Evolutionary conservation across 208 protist species (phyloP), one percentile per base, ranked within the genome.

Genomic region (Lotmaria passim): DNA sequence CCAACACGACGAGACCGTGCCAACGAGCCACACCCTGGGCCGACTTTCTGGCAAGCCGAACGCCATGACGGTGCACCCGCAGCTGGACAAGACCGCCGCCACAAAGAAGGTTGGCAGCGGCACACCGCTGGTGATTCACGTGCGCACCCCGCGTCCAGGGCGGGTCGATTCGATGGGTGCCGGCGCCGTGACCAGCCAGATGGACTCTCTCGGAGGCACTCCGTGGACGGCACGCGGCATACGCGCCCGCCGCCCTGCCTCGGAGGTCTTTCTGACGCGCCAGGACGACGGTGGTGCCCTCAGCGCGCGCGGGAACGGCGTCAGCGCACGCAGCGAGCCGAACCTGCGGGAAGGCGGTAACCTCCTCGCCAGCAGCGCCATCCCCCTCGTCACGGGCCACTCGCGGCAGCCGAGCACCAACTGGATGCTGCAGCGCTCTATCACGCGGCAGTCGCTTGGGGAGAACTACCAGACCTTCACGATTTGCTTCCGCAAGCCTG

Each of bases 401-500:
- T 69, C 63, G 17, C 63, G 63, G 3, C 63, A 69, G 63, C 8
- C 50, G 12, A 69, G 63, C 52, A 1, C 39, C 3, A 66, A 34
- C 52, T 69, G 63, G 63, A 52, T 59, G 63, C 26, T 60, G 63
- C 63, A 69, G 41, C 63, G 50, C 30, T 46, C 63, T n/a, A 52
- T 15, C 36, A 61, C 63, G 31, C 65, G 65, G 39, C 50, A 33
- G 30, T 38, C 55, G 11, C 6, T 63, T 0, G 52, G 43, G n/a
- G 65, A 63, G 38, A 63, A 63, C 55, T 71, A 59, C 44, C 65
- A 63, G 15, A 52, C 65, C 53, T 78, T 68, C 58, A 58, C 65
- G 21, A 52, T 71, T 10, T n/a, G 24, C 38, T 80, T 80, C 52
- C 48, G 33, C 7, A 58, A 52, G 51, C 55, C 75, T 0, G 75